A percentile compares a stretch with the other conserved stretches of the same genome.
Evolutionary conservation across 1,139 yeast species (phyloP).

Genomic region (Magnusiomyces ingens): DNA sequence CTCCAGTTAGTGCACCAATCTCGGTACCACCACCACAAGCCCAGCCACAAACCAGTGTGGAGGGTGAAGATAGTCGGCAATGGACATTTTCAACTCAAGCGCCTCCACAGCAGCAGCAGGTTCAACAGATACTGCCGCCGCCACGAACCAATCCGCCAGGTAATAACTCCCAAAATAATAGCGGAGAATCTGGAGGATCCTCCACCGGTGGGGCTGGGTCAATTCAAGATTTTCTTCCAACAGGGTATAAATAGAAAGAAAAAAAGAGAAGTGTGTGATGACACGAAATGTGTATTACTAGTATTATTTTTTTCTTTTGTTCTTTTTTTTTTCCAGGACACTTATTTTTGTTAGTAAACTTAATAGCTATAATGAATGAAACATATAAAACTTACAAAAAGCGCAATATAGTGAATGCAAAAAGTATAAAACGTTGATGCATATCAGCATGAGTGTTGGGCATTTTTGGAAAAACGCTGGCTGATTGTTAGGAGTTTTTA

Average conservation of each 20-base stretch:
- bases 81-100: neutral
- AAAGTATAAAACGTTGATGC: too few species aligned
- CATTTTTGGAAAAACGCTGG: too few species aligned
- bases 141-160: neutral
- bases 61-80: constrained; percentile 4
- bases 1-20: constrained; percentile 5
- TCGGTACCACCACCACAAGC: constrained; percentile 1
- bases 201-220: too few species aligned
- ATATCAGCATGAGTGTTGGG: too few species aligned
- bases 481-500: too few species aligned
- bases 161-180: too few species aligned
- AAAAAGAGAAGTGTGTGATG: neutral
- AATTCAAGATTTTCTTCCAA: neutral
- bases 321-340: neutral
- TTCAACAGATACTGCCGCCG: neutral
- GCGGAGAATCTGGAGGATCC: too few species aligned
- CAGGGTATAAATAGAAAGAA: neutral
- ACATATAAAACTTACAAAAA: too few species aligned
- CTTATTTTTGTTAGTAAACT: too few species aligned
- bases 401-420: too few species aligned
- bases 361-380: too few species aligned
- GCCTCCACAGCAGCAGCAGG: neutral
- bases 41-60: constrained; percentile 1
- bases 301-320: neutral
- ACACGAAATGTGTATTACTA: neutral